phyloP scores from a whole-genome alignment of 169 alveolate species.

The Eimeria praecox region DNA sequence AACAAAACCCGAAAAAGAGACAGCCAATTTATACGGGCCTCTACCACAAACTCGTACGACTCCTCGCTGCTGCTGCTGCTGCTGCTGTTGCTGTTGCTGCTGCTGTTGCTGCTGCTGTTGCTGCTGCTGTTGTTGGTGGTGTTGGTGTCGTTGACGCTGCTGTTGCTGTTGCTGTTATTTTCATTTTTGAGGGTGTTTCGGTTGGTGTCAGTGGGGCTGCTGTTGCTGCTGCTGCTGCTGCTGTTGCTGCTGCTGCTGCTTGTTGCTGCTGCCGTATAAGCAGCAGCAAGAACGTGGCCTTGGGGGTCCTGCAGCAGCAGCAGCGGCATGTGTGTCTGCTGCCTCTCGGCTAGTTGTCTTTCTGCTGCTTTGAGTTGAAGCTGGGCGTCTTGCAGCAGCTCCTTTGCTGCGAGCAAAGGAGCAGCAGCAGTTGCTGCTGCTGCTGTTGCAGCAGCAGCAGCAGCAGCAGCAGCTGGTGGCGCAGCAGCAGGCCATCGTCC shows the following conservation, averaged over 20 bases:
- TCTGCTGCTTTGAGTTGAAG: conserved; percentile 26
- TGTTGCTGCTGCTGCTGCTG: background rate
- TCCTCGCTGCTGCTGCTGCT: conserved; percentile 27
- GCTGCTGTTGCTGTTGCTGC: conserved; percentile 42
- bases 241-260: background rate
- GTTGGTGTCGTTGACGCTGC: background rate
- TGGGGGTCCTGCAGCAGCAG: conserved; percentile 60
- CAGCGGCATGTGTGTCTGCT: conserved; percentile 49
- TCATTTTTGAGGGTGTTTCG: background rate
- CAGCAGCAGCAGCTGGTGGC: background rate
- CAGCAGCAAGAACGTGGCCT: conserved; percentile 18
- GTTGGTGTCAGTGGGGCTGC: background rate
- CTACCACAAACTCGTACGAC: conserved; percentile 39
- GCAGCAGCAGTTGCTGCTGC: conserved; percentile 5
- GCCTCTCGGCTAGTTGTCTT: conserved; percentile 1
- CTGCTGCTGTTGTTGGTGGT: background rate
- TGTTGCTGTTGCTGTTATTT: background rate
- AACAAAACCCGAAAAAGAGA: background rate
- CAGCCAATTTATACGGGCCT: conserved; percentile 40
- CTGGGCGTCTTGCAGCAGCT: conserved; percentile 29
- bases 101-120: background rate
- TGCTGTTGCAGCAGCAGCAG: conserved; percentile 1
- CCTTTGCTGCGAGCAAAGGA: conserved; percentile 16
- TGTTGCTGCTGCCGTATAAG: background rate
- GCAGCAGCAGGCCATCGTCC: background rate